Evolutionary conservation across 2,329 filamentous ascomycete species (phyloP), one percentile per base, ranked within the genome.

Genomic region (Cytospora schulzeri): DNA sequence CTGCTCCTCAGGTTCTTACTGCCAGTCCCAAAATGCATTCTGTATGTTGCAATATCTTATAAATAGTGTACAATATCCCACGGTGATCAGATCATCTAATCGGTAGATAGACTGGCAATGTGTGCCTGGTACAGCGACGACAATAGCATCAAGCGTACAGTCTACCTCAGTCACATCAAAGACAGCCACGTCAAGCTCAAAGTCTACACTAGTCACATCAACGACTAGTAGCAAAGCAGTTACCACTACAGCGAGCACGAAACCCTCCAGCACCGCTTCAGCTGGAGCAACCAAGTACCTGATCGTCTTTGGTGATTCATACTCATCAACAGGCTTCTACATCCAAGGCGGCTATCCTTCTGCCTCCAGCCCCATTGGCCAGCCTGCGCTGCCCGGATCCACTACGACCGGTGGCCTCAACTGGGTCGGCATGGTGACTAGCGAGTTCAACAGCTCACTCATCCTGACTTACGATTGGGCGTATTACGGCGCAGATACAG

Each of bases 381-480:
- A 41, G 48, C 61, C 61, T 26, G 31, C 22, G 1, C 55, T 63
- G 11, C 61, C 61, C 14, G 61, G 61, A 15, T 35, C 51, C 50
- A 63, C 61, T 6, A 63, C 61, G 14, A 58, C 54, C 4, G 61
- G 61, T 11, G 61, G 61, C 9, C 19, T 63, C 45, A 63, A 63
- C 31, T 63, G 61, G 61, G 61, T 63, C 14, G 61, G 61, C 8
- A 26, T 63, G 19, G 61, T 63, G 7, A 63, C 61, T 17, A 63
- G 61, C 48, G 45, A 63, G 55, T 35, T 63, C n/a, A 63, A 63
- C 24, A 63, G 55, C 7, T 58, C 48, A 26, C 55, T 63, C 4
- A 56, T 55, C 5, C 24, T 63, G 45, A 63, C 61, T n/a, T 63
- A 63, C 22, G 61, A 63, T 33, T 63, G 61, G 61, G 61, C 61